phyloP scores from a whole-genome alignment of 78 protist genomes.

The Dictyostelium firmibasis region DNA sequence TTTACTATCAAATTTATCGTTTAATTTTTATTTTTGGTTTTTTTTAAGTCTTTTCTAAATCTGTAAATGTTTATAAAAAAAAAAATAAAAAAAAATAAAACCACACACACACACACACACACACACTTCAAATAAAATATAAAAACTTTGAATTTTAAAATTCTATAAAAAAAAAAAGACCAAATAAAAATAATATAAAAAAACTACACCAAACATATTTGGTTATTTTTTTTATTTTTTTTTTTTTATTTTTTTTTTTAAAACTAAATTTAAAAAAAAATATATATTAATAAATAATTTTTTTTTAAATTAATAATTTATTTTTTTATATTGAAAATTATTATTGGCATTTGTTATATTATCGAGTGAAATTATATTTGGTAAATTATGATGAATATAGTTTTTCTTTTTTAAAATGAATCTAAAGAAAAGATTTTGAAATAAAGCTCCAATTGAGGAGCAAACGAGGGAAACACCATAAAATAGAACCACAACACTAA shows the following conservation, averaged over 20 bases:
- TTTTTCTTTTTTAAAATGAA: neutral
- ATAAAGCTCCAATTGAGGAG: conserved; percentile 14
- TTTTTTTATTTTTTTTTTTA: no score
- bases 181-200: no score
- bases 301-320: neutral
- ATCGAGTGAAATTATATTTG: neutral
- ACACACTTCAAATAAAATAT: no score
- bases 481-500: conserved; percentile 56
- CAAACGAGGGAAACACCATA: conserved; percentile 53
- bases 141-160: no score
- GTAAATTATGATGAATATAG: neutral
- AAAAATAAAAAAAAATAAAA: no score
- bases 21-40: no score
- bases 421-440: neutral
- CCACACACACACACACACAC: neutral
- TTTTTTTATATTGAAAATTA: neutral
- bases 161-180: no score
- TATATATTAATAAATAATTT: no score
- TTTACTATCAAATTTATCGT: neutral
- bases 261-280: no score
- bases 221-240: no score
- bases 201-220: no score
- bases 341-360: neutral
- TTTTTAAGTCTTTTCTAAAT: neutral
- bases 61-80: neutral